Conservation (phyloP, 495 filamentous ascomycete genomes). For the Trichoderma erinaceum region DNA sequence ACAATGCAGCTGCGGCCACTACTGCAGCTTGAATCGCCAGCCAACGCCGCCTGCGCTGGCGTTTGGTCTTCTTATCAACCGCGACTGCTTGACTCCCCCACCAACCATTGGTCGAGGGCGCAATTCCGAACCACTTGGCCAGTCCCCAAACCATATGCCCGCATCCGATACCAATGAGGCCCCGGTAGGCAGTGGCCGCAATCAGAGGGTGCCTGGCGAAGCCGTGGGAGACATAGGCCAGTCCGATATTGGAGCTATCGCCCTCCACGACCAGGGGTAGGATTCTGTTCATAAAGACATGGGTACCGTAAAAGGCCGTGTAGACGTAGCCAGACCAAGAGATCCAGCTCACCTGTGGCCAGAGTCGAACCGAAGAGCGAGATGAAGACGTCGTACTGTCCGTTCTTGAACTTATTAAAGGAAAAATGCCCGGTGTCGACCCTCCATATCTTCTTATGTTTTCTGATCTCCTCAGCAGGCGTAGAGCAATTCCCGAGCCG, state of each 20-base stretch:
- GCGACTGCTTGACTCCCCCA: slow-evolving; percentile 30
- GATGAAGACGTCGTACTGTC: slow-evolving; percentile 19
- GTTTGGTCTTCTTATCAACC: slow-evolving; percentile 36
- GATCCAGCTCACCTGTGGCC: slow-evolving; percentile 63
- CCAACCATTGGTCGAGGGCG: slow-evolving; percentile 40
- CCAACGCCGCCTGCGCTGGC: slow-evolving; percentile 53
- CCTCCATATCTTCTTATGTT: slow-evolving; percentile 65
- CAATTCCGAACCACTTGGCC: slow-evolving; percentile 62
- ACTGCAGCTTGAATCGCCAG: slow-evolving; percentile 60
- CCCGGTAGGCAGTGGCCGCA: slow-evolving; percentile 59
- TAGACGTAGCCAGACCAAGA: slow-evolving; percentile 62
- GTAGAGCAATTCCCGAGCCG: slow-evolving; percentile 64
- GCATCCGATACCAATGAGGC: slow-evolving; percentile 60
- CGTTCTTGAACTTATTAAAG: slow-evolving; percentile 26
- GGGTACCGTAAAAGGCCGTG: slow-evolving; percentile 56
- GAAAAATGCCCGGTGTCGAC: slow-evolving; percentile 32
- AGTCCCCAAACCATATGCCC: slow-evolving; percentile 81
- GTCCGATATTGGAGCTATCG: slow-evolving; percentile 70
- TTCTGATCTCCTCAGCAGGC: slow-evolving; percentile 61
- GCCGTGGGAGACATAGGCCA: slow-evolving; percentile 81
- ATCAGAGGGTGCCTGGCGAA: slow-evolving; percentile 62
- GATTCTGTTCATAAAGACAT: slow-evolving; percentile 64
- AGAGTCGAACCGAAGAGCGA: slow-evolving; percentile 39
- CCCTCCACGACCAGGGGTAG: slow-evolving; percentile 71
- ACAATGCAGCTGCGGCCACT: slow-evolving; percentile 53